Evolutionary conservation across 352 stramenopile genomes (phyloP).

Genomic region (Saprolegnia diclina): DNA sequence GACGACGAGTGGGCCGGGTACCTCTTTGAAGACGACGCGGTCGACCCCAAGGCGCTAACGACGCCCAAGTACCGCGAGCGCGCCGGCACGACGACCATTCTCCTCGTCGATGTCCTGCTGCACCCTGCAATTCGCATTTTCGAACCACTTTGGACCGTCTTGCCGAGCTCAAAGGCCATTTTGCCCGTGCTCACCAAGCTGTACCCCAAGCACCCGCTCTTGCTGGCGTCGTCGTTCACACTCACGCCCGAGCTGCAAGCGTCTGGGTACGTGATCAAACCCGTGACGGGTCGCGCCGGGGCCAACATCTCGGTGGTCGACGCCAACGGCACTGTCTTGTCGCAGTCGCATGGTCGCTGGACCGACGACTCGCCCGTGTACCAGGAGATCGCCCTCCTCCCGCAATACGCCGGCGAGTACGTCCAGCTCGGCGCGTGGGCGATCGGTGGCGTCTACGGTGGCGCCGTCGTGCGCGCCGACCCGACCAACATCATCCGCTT

Average conservation of each 20-base stretch:
- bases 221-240: background rate
- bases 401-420: background rate
- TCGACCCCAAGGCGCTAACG: constrained; percentile 4
- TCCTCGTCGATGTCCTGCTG: background rate
- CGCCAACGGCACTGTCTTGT: background rate
- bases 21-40: constrained; percentile 1
- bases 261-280: constrained; percentile 2
- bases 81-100: background rate
- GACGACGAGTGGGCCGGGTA: constrained; percentile 7
- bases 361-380: constrained; percentile 14
- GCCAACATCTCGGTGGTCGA: constrained; percentile 8
- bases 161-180: constrained; percentile 2
- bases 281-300: constrained; percentile 7
- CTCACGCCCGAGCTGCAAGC: constrained; percentile 15
- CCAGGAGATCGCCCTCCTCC: constrained; percentile 14
- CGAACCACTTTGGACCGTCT: constrained; percentile 17
- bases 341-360: constrained; percentile 3
- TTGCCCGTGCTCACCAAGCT: background rate
- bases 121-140: background rate
- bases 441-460: background rate
- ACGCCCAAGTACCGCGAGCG: constrained; percentile 5
- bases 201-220: constrained; percentile 16
- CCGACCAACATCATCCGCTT: constrained; percentile 9
- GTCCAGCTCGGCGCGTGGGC: constrained; percentile 22
- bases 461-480: constrained; percentile 9